A percentile compares a stretch with the other conserved stretches of the same genome.
phyloP scores from a whole-genome alignment of 306 rosid species.

The Cicer judaicum region DNA sequence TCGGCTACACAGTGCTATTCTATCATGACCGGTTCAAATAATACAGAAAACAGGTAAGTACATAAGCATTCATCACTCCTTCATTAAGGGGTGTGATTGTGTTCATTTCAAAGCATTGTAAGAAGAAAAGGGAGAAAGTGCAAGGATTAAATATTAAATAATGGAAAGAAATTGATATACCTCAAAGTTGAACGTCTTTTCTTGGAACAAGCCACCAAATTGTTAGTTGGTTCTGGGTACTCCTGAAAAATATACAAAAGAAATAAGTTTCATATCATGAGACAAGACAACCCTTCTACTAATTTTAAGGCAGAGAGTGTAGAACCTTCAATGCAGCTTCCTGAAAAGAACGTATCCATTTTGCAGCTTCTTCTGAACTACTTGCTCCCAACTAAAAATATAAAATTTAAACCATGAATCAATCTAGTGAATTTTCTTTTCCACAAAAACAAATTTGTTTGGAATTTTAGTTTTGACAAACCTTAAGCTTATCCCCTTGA shows the following conservation, averaged over 20 bases:
- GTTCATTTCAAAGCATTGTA: slow-evolving; percentile 18
- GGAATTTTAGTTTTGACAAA: slow-evolving; percentile 43
- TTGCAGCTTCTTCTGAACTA: slow-evolving; percentile 92
- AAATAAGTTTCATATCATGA: slow-evolving; percentile 38
- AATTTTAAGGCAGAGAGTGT: slow-evolving; percentile 20
- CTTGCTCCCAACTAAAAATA: slow-evolving; percentile 76
- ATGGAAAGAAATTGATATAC: slow-evolving; percentile 40
- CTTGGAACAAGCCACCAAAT: slow-evolving; percentile 49
- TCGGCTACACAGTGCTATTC: too few species aligned
- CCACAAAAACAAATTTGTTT: slow-evolving; percentile 5
- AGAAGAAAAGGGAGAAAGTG: background rate
- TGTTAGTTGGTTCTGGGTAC: slow-evolving; percentile 54
- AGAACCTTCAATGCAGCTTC: slow-evolving; percentile 78
- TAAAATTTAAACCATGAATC: slow-evolving; percentile 32
- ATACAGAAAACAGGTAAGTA: background rate
- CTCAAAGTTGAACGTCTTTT: slow-evolving; percentile 62
- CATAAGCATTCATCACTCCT: slow-evolving; percentile 4
- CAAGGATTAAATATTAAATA: background rate
- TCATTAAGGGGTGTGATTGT: background rate
- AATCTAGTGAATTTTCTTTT: slow-evolving; percentile 7
- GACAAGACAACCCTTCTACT: slow-evolving; percentile 32
- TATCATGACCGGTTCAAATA: background rate
- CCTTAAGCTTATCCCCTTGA: slow-evolving; percentile 82
- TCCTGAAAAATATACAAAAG: slow-evolving; percentile 55
- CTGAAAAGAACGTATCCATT: slow-evolving; percentile 79